phyloP scores from a whole-genome alignment of 2,329 filamentous ascomycete species.

The Kalaharituber pfeilii region DNA sequence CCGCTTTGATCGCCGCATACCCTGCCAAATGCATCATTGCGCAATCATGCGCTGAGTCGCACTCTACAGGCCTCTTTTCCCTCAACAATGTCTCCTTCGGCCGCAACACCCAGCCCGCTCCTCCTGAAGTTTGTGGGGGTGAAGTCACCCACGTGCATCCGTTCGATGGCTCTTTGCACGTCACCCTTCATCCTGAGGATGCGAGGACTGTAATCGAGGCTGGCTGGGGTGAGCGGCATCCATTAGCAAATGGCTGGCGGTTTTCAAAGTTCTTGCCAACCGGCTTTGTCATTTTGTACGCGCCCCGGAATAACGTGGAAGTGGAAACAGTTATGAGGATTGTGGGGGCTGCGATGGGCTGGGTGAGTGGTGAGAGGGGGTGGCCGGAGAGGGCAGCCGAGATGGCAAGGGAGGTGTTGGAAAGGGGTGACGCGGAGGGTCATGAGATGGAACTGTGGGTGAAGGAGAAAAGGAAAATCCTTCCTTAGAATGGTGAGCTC shows the following conservation, averaged over 20 bases:
- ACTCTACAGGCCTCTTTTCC: constrained; percentile 59
- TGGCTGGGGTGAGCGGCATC: constrained; percentile 60
- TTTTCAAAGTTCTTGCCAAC: constrained; percentile 47
- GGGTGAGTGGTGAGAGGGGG: constrained; percentile 28
- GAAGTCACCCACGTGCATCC: constrained; percentile 58
- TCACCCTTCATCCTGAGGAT: constrained; percentile 64
- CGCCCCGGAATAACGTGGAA: constrained; percentile 52
- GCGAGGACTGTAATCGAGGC: constrained; percentile 52
- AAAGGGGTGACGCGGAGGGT: neutral
- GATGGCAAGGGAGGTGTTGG: neutral
- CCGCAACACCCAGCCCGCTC: neutral
- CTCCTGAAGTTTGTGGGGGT: neutral
- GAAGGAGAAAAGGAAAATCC: neutral
- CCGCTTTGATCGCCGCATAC: constrained; percentile 33
- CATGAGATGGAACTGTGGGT: neutral
- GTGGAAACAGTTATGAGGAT: constrained; percentile 49
- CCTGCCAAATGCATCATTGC: constrained; percentile 40
- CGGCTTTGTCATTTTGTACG: constrained; percentile 69
- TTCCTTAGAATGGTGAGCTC: neutral
- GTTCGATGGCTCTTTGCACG: constrained; percentile 58
- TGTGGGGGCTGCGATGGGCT: constrained; percentile 59
- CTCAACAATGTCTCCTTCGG: neutral
- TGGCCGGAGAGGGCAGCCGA: neutral
- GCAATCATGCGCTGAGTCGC: constrained; percentile 65
- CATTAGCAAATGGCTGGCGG: constrained; percentile 25